These are phyloP conservation scores for Boechera divaricarpa DNA, from an alignment of 345 rosid species.

Conservation along the genomic window DNA sequence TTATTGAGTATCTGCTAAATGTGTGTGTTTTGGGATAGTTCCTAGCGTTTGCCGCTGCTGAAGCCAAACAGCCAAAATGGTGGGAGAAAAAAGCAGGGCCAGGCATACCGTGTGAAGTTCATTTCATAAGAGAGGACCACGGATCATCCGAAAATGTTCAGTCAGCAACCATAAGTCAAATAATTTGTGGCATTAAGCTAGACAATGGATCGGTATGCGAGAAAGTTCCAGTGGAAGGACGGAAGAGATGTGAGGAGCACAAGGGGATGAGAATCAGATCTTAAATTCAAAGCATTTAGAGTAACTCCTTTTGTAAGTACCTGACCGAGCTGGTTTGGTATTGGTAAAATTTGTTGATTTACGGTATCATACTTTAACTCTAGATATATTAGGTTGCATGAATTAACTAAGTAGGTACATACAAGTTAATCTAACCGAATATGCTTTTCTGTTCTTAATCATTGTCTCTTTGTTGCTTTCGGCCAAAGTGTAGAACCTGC, in stretches of 20 bases:
- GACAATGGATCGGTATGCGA: constrained; percentile 35
- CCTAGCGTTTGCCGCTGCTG: too few relatives aligned
- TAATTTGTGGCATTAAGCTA: constrained; percentile 43
- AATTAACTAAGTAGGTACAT: constrained; percentile 15
- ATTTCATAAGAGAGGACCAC: background rate
- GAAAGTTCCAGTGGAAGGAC: constrained; percentile 40
- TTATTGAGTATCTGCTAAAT: too few relatives aligned
- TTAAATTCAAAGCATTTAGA: constrained; percentile 14
- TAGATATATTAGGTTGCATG: background rate
- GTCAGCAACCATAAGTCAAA: constrained; percentile 21
- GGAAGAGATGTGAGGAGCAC: constrained; percentile 46
- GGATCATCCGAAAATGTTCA: constrained; percentile 32
- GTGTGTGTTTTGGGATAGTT: too few relatives aligned
- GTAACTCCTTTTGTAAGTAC: constrained; percentile 28
- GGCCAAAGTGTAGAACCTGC: background rate
- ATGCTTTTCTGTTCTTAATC: constrained; percentile 11
- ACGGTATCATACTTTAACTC: constrained; percentile 13
- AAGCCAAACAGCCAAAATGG: too few relatives aligned
- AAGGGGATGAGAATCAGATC: constrained; percentile 49
- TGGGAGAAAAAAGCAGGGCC: too few relatives aligned
- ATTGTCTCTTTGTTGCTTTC: constrained; percentile 6
- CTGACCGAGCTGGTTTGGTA: constrained; percentile 13
- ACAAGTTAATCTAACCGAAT: background rate
- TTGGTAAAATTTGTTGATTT: constrained; percentile 17
- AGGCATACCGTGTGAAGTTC: too few relatives aligned